Conservation (phyloP, 75 land plant species). For the Azolla pinnata region DNA sequence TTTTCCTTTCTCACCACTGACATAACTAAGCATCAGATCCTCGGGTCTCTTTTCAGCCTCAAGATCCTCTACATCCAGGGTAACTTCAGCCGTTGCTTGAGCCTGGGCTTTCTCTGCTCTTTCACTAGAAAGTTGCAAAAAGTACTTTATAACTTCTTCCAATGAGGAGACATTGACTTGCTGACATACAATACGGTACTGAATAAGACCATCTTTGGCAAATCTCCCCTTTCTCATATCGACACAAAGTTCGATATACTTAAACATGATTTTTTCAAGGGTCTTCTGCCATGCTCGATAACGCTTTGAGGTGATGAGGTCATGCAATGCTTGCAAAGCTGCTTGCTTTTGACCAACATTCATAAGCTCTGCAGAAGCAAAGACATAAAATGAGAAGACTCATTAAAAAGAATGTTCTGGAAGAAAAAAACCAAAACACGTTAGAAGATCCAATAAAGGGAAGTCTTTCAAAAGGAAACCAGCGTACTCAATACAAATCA, state of each 20-base stretch:
- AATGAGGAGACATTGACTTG: constrained; percentile 82
- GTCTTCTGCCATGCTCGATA: constrained; percentile 83
- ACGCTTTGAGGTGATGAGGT: constrained; percentile 70
- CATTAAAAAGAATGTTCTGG: background rate
- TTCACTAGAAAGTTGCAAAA: constrained; percentile 74
- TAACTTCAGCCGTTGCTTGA: constrained; percentile 71
- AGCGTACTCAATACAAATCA: no score
- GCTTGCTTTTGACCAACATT: constrained; percentile 90
- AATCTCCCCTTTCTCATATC: constrained; percentile 80
- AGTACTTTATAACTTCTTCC: constrained; percentile 92
- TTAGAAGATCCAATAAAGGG: background rate
- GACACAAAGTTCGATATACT: constrained; percentile 88
- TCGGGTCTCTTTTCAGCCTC: constrained; percentile 89
- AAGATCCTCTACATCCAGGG: constrained; percentile 82
- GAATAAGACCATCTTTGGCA: constrained; percentile 94
- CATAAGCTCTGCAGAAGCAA: constrained; percentile 49
- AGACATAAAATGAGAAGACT: constrained; percentile 1
- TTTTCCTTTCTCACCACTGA: constrained; percentile 88
- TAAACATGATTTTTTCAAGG: constrained; percentile 78
- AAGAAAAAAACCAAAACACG: background rate
- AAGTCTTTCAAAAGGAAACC: no score
- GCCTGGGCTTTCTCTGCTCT: constrained; percentile 75
- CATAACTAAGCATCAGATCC: constrained; percentile 85
- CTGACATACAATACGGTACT: constrained; percentile 83
- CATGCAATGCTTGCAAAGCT: constrained; percentile 71